Percentiles rank a stretch among this genome's conserved stretches.
Conservation (phyloP, 768 basidiomycete species). For the Rhizopogon sp. region DNA sequence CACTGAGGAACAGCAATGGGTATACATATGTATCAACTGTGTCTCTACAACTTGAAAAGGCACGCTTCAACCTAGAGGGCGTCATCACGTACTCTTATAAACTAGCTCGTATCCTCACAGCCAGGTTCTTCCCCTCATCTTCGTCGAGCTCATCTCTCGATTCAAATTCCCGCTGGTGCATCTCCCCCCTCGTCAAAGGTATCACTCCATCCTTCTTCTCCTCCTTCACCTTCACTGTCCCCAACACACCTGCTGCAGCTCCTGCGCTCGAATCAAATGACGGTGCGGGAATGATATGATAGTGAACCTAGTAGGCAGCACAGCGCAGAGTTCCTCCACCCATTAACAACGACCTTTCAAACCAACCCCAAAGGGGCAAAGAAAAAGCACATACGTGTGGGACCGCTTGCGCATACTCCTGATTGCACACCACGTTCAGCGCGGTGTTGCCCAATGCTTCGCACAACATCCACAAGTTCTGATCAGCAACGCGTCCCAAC, state of each 20-base stretch:
- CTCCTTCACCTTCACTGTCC: constrained; percentile 1
- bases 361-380: neutral
- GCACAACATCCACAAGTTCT: neutral
- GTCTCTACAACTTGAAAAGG: too few relatives aligned
- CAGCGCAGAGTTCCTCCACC: neutral
- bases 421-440: constrained; percentile 74
- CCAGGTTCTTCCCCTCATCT: constrained; percentile 45
- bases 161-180: constrained; percentile 60
- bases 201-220: neutral
- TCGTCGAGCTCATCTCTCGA: constrained; percentile 55
- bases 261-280: constrained; percentile 23
- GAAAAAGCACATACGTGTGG: constrained; percentile 50
- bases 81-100: constrained; percentile 21
- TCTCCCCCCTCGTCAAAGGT: constrained; percentile 41
- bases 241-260: neutral
- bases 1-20: too few relatives aligned
- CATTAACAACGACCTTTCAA: too few relatives aligned
- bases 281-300: constrained; percentile 74
- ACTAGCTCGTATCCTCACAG: constrained; percentile 39
- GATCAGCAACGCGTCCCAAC: neutral
- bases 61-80: too few relatives aligned
- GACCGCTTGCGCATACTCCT: constrained; percentile 78
- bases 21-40: too few relatives aligned
- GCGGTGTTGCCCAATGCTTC: constrained; percentile 49
- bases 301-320: constrained; percentile 53